Evolutionary conservation across 148 eudicot genomes (phyloP), one percentile per base, ranked within the genome.

Genomic region (Dysphania ambrosioides): DNA sequence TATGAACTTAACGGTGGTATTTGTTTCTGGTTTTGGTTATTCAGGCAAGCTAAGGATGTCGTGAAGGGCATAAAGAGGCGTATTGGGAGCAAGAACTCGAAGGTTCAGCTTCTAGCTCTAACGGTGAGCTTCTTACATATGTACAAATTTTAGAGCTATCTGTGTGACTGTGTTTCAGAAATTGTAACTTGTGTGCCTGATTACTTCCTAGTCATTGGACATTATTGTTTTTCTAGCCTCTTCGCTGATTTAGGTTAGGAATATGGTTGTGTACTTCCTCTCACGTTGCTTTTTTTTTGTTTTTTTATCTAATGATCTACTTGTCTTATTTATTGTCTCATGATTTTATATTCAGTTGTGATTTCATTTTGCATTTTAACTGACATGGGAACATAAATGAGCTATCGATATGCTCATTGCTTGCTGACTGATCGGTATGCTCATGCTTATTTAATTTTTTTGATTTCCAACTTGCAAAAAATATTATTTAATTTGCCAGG

Each of bases 11-110:
- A 36, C n/a, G 75, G 29, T 74, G 59, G 23, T 72, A 15, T 60
- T 44, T 75, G 30, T 65, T 67, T 57, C 44, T 76, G 47, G 23
- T 72, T 83, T 81, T 67, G 80, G 66, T 70, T 79, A 40, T 42
- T 57, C 67, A 93, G 98, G 79, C 98, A 91, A 89, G 92, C 91
- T 23, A 93, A 93, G 83, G 98, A 93, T 81, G 87, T 91, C 32
- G 93, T 93, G 36, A 91, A 86, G 76, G 93, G 98, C 77, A 89
- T 93, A 69, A 93, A 91, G 83, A 93, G 83, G 80, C 95, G 95
- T 41, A 72, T 93, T 71, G 83, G 93, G 66, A 93, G 97, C 86
- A 93, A 74, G 80, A 88, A 91, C 77, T 79, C 95, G 0, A 93
- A 91, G 85, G 95, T 88, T 78, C 98, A 93, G 83, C 91, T 91